Base-by-base conservation (phyloP, 78 protist genomes). In the Dictyostelium firmibasis region DNA sequence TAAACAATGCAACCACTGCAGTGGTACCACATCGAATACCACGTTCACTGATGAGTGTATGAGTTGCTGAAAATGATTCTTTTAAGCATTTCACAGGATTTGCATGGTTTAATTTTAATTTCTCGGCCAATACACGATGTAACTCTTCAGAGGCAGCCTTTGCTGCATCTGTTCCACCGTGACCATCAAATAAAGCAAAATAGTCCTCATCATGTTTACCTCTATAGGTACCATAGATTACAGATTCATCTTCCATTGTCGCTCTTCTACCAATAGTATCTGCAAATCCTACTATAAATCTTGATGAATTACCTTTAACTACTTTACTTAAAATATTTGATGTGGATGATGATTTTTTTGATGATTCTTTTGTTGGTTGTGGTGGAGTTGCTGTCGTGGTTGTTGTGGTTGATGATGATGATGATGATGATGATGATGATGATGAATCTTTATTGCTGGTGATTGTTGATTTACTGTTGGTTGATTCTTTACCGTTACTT, bases 231-330 rank as follows among this genome's bases (percentile, higher is more conserved):
- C 92, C 96, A 38, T 67, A 84, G 29, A 93, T 88, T 14, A 93
- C 95, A 16, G 91, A 31, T 27, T 86, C 93, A 64, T 97, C 98
- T 11, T 97, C 98, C 98, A 97, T 97, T 29, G 84, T 89, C 27
- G 96, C 89, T 50, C 98, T 29, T 91, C 96, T 96, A 11, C 98
- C 98, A 36, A 95, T 88, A 2, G 97, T 97, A 31, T 97, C 98
- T 7, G 98, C 96, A 64, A 83, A 84, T 13, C 98, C 98, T 27
- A 95, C 96, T 25, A 70, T 50, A 47, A 96, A 81, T 57, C 96
- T 91, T 31, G 79, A 72, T 33, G 96, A 93, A 33, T 93, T 76
- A 35, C 78, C 69, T 38, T 89, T 89, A 29, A 89, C 83, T 14
- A 89, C 78, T 36, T 79, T 60, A 44, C 44, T 53, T 11, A 31